These are phyloP conservation scores for Eragrostis nindensis DNA, from an alignment of 176 grass and related monocot species.

Conservation along the genomic window DNA sequence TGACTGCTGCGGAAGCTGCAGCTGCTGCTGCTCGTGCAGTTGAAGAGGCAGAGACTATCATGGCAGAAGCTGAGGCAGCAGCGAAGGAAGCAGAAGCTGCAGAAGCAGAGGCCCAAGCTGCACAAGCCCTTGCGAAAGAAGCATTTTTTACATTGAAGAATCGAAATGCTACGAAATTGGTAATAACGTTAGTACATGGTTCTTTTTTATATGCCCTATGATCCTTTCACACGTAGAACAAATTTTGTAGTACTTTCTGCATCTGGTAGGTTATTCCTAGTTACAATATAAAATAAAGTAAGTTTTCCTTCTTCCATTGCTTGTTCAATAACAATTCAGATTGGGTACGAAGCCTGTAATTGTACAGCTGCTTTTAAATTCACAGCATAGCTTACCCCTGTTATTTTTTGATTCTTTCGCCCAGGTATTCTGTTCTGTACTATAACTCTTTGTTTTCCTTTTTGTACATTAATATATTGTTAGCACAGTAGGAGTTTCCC, in stretches of 20 bases:
- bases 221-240: slow-evolving; percentile 7
- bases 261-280: background rate
- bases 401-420: too few species aligned
- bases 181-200: slow-evolving; percentile 31
- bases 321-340: background rate
- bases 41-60: slow-evolving; percentile 71
- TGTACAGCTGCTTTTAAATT: too few species aligned
- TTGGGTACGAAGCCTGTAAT: too few species aligned
- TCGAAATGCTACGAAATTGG: slow-evolving; percentile 57
- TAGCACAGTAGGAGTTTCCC: too few species aligned
- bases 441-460: too few species aligned
- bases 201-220: slow-evolving; percentile 24
- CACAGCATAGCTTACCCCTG: too few species aligned
- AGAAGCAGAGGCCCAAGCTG: slow-evolving; percentile 76
- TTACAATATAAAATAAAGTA: background rate
- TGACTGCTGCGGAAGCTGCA: slow-evolving; percentile 67
- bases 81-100: slow-evolving; percentile 66
- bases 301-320: background rate
- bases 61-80: slow-evolving; percentile 73
- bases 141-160: slow-evolving; percentile 62
- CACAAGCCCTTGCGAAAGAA: slow-evolving; percentile 65
- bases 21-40: slow-evolving; percentile 64
- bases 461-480: too few species aligned
- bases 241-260: slow-evolving; percentile 26
- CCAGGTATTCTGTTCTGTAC: too few species aligned